These are phyloP conservation scores for Apiospora saccharicola DNA, from an alignment of 2,329 filamentous ascomycete species.

Conservation along the genomic window DNA sequence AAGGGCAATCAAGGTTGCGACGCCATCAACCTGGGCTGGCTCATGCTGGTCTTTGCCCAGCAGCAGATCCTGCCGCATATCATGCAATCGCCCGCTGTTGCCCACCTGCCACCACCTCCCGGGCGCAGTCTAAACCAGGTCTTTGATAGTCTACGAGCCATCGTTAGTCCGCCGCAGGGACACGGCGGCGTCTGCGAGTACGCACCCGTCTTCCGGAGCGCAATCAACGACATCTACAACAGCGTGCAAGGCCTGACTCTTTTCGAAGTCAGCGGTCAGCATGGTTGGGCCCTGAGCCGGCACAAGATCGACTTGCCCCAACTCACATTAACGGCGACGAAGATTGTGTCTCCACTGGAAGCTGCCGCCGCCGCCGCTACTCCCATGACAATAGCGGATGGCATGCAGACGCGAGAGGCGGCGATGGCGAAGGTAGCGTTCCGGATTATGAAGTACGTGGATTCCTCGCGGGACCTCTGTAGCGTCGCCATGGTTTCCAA, in stretches of 20 bases:
- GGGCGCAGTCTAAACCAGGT: slow-evolving; percentile 53
- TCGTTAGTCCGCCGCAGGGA: slow-evolving; percentile 53
- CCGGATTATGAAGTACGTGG: slow-evolving; percentile 49
- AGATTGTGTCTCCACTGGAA: slow-evolving; percentile 13
- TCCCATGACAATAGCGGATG: background rate
- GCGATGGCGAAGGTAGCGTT: slow-evolving; percentile 46
- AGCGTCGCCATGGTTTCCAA: slow-evolving; percentile 51
- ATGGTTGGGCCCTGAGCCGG: slow-evolving; percentile 58
- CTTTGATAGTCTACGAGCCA: slow-evolving; percentile 50
- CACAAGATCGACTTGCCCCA: slow-evolving; percentile 47
- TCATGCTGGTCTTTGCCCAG: slow-evolving; percentile 60
- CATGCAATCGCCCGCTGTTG: slow-evolving; percentile 42
- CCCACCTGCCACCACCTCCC: slow-evolving; percentile 37
- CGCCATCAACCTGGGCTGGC: slow-evolving; percentile 60
- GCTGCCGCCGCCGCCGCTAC: background rate
- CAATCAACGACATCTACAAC: slow-evolving; percentile 59
- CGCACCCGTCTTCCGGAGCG: slow-evolving; percentile 53
- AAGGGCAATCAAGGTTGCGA: slow-evolving; percentile 59
- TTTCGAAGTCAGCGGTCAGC: slow-evolving; percentile 55
- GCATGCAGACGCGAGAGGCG: background rate
- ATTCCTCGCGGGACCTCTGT: slow-evolving; percentile 51
- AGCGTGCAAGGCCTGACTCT: slow-evolving; percentile 58
- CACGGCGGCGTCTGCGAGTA: slow-evolving; percentile 58
- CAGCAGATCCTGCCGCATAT: slow-evolving; percentile 52
- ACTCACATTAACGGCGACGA: slow-evolving; percentile 33